Evolutionary conservation across 108 stramenopile species (phyloP).

Genomic region (Skeletonema costatum): DNA sequence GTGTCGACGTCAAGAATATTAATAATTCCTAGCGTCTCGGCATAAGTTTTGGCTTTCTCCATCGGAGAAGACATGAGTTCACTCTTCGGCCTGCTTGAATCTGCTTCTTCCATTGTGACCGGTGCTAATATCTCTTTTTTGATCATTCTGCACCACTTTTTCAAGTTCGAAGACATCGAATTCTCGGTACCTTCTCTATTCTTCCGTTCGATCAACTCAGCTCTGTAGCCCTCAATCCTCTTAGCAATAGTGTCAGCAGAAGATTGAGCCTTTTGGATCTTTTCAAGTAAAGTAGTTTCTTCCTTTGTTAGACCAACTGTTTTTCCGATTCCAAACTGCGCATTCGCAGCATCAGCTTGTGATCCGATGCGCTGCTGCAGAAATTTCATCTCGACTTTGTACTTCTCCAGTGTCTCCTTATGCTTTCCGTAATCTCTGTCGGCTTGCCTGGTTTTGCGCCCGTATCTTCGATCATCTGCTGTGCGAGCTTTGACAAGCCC

Average conservation of each 20-base stretch:
- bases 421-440: conserved; percentile 54
- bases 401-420: conserved; percentile 66
- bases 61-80: conserved; percentile 48
- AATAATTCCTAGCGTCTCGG: conserved; percentile 55
- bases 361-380: background rate
- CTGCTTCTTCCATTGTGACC: conserved; percentile 41
- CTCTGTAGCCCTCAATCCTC: conserved; percentile 40
- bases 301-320: background rate
- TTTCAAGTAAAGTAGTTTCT: conserved; percentile 26
- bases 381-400: conserved; percentile 11
- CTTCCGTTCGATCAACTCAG: conserved; percentile 41
- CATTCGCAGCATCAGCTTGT: background rate
- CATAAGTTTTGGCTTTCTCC: conserved; percentile 44
- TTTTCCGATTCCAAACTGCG: background rate
- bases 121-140: conserved; percentile 59
- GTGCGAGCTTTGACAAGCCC: conserved; percentile 68
- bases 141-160: conserved; percentile 65
- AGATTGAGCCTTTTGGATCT: conserved; percentile 32
- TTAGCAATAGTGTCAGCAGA: conserved; percentile 39
- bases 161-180: conserved; percentile 31
- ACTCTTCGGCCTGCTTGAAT: conserved; percentile 47
- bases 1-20: conserved; percentile 55
- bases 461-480: conserved; percentile 64
- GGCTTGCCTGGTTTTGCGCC: conserved; percentile 60
- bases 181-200: conserved; percentile 59